Percentiles rank a stretch among this genome's conserved stretches.
These are phyloP conservation scores for Hamiltosporidium tvaerminnensis DNA, from an alignment of 371 early-diverging fungal species.

Conservation along the genomic window DNA sequence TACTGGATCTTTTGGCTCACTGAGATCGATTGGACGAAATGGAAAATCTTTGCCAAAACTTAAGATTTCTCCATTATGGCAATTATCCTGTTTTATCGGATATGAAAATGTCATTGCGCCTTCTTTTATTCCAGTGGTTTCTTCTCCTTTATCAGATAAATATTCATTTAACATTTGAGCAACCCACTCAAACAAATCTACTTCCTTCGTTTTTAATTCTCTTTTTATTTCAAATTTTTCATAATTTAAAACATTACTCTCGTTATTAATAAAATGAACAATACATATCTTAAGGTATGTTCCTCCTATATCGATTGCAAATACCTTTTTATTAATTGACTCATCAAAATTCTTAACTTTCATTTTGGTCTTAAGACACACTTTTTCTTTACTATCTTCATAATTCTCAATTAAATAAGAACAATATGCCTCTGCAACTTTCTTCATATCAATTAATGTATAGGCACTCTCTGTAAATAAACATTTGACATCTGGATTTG, in stretches of 20 bases:
- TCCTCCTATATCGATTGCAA: constrained; percentile 12
- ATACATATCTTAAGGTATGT: constrained; percentile 7
- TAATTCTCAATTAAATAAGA: not conserved
- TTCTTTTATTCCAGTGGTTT: not conserved
- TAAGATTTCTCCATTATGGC: not conserved
- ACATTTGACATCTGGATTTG: too few relatives aligned
- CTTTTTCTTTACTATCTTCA: not conserved
- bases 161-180: constrained; percentile 1
- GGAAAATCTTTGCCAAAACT: constrained; percentile 12
- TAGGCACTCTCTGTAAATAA: too few relatives aligned
- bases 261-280: too few relatives aligned
- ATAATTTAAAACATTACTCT: too few relatives aligned
- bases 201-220: too few relatives aligned
- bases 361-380: not conserved
- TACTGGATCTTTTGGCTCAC: constrained; percentile 9
- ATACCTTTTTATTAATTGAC: not conserved
- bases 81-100: constrained; percentile 1
- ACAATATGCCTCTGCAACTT: not conserved
- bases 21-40: not conserved
- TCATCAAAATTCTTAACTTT: not conserved
- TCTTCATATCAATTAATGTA: not conserved
- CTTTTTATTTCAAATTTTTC: too few relatives aligned
- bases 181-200: constrained; percentile 1
- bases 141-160: not conserved
- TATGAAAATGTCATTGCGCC: constrained; percentile 5